A percentile compares a stretch with the other conserved stretches of the same genome.
These are phyloP conservation scores for Alliaria petiolata DNA, from an alignment of 345 rosid species.

Conservation along the genomic window DNA sequence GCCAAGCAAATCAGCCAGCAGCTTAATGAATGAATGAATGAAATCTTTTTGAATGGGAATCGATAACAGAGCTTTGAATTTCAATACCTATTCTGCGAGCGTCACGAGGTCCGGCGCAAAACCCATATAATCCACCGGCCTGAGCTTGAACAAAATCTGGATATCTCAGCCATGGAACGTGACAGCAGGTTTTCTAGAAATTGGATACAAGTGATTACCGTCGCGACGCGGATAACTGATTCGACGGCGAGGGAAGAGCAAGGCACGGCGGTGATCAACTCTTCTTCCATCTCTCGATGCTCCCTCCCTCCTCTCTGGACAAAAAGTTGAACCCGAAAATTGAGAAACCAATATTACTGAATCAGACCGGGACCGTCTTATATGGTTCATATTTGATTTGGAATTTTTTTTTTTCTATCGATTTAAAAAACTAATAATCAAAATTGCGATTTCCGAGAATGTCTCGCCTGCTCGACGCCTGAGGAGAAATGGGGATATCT, in stretches of 20 bases:
- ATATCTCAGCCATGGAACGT: neutral
- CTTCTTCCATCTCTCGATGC: conserved; percentile 67
- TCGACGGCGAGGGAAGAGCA: conserved; percentile 78
- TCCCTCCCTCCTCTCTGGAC: too few relatives aligned
- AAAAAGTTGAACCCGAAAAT: too few relatives aligned
- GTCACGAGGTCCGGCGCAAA: conserved; percentile 55
- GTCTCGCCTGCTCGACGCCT: too few relatives aligned
- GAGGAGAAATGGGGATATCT: neutral
- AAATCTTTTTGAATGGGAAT: too few relatives aligned
- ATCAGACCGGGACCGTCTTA: too few relatives aligned
- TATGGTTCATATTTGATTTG: too few relatives aligned
- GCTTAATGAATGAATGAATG: neutral
- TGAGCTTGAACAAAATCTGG: conserved; percentile 21
- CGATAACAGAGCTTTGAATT: neutral
- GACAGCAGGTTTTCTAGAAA: neutral
- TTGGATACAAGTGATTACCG: conserved; percentile 31
- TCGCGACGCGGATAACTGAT: conserved; percentile 57
- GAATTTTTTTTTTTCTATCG: too few relatives aligned
- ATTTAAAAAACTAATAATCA: too few relatives aligned
- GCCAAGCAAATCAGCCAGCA: neutral
- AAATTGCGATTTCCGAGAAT: too few relatives aligned
- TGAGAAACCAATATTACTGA: too few relatives aligned
- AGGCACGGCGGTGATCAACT: conserved; percentile 46
- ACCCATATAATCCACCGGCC: conserved; percentile 82
- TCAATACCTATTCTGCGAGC: conserved; percentile 55